Conservation (phyloP, 768 basidiomycete species). For the Trametes elegans region DNA sequence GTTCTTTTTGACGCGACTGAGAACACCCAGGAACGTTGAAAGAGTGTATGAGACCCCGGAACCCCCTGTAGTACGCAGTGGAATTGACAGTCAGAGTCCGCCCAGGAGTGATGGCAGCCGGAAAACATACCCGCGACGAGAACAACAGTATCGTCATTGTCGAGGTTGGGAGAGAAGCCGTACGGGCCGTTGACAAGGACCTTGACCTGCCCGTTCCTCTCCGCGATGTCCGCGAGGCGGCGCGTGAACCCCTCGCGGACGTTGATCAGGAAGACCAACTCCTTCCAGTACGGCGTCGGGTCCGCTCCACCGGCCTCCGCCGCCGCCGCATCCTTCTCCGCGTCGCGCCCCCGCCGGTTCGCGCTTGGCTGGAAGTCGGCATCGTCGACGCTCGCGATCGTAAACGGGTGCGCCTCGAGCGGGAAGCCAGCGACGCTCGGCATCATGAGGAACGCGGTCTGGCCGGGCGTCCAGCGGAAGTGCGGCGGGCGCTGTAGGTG, state of each 20-base stretch:
- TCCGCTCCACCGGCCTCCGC: conserved; percentile 10
- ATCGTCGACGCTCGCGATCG: conserved; percentile 41
- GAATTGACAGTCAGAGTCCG: background rate
- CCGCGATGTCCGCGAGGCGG: conserved; percentile 38
- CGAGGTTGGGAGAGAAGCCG: conserved; percentile 41
- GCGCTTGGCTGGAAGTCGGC: too few relatives aligned
- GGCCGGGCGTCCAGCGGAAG: conserved; percentile 55
- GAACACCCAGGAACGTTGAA: conserved; percentile 40
- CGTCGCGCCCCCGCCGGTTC: background rate
- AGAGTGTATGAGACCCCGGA: conserved; percentile 49
- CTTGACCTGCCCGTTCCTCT: conserved; percentile 33
- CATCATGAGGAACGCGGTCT: conserved; percentile 50
- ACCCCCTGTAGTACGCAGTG: conserved; percentile 29
- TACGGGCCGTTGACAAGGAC: conserved; percentile 64
- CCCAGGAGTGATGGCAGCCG: background rate
- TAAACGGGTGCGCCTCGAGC: conserved; percentile 61
- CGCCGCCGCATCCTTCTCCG: background rate
- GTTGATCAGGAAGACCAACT: conserved; percentile 57
- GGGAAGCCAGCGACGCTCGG: conserved; percentile 44
- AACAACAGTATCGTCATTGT: conserved; percentile 43
- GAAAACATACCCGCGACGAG: conserved; percentile 38
- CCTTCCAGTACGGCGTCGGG: conserved; percentile 28
- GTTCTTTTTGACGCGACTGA: conserved; percentile 33
- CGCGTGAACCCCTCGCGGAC: conserved; percentile 61
- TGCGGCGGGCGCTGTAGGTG: conserved; percentile 43